These are phyloP conservation scores for Dillenia turbinata DNA, from an alignment of 164 flowering plant genomes.

Conservation along the genomic window DNA sequence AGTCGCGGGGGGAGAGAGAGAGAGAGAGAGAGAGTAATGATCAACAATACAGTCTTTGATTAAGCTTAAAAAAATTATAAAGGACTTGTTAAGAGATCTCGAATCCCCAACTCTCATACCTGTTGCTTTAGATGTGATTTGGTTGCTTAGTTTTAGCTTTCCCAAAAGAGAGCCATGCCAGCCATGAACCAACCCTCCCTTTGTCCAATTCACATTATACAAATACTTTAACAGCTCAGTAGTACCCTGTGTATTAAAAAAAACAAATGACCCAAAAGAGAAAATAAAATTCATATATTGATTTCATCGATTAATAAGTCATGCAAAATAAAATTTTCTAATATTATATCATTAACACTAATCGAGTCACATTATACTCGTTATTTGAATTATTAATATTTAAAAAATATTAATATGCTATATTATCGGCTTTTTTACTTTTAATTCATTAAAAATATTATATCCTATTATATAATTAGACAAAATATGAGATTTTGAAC, in stretches of 20 bases:
- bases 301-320: too few relatives aligned
- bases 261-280: neutral
- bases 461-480: too few relatives aligned
- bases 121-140: slow-evolving; percentile 34
- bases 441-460: neutral
- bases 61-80: slow-evolving; percentile 22
- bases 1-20: slow-evolving; percentile 1
- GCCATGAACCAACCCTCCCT: slow-evolving; percentile 34
- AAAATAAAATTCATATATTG: neutral
- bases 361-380: too few relatives aligned
- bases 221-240: too few relatives aligned
- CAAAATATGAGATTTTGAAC: too few relatives aligned
- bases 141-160: slow-evolving; percentile 36
- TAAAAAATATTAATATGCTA: too few relatives aligned
- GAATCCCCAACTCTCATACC: slow-evolving; percentile 39
- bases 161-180: slow-evolving; percentile 56
- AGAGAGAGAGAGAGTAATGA: slow-evolving; percentile 9
- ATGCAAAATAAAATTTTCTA: too few relatives aligned
- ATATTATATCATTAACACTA: too few relatives aligned
- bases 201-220: neutral
- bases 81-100: slow-evolving; percentile 32
- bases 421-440: neutral
- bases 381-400: too few relatives aligned
- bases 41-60: slow-evolving; percentile 22
- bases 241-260: too few relatives aligned